Base-by-base conservation (phyloP, 2,329 filamentous ascomycete species). In the Aspergillus sp. region DNA sequence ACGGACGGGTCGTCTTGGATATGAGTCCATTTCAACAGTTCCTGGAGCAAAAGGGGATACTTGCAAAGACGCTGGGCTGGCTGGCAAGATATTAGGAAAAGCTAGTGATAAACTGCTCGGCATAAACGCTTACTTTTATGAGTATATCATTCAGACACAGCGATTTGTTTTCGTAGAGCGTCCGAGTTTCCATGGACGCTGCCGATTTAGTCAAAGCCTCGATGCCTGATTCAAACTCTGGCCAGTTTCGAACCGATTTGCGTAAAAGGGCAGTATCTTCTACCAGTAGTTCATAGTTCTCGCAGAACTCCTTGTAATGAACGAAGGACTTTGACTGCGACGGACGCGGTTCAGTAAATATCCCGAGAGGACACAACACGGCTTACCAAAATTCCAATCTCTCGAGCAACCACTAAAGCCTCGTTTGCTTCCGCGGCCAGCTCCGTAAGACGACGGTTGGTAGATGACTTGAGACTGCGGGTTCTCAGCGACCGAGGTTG, bases 41-140 rank as follows among this genome's bases (percentile, higher is more conserved):
- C 92, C 5, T 88, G 84, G 71, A 98, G 93, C 2, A 98, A 81
- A 4, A 99, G 81, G 11, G 92, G 92, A 72, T 98, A 98, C 78
- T 91, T 92, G 80, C 92, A 96, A 23, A 97, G 86, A 59, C 94
- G 86, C 77, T 99, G 94, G 22, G 97, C 93, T 0, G 94, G 95
- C 91, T 96, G 34, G 53, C 9, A 0, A n/a, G 13, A 38, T 17
- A 50, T 74, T 38, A 74, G 61, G 28, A 34, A 19, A n/a, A 25
- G 19, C n/a, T 48, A 38, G 17, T 22, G 31, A 8, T 9, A 19
- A n/a, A 7, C n/a, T 17, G 7, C 7, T 6, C 5, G 38, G 52
- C 76, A 45, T 51, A 66, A 69, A 28, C 25, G 34, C 34, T 41
- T 41, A 92, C 93, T 86, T 98, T 98, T 68, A 97, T 93, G 59